phyloP scores from a whole-genome alignment of 352 stramenopile species.

The Phytopythium montanum region DNA sequence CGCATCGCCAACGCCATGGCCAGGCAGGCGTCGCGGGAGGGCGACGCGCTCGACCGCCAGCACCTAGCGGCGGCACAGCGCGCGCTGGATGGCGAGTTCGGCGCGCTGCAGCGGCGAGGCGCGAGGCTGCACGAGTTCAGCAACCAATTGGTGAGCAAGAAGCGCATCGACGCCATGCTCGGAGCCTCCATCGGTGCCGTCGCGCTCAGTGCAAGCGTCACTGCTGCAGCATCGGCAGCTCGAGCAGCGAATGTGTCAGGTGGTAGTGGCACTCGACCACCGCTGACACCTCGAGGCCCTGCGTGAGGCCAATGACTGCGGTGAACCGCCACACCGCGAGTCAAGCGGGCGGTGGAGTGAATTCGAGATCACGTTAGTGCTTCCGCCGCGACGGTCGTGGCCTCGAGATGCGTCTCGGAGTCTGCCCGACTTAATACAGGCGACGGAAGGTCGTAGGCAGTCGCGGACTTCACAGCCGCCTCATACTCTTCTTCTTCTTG shows the following conservation, averaged over 20 bases:
- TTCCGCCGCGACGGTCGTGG: neutral
- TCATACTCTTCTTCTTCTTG: conserved; percentile 10
- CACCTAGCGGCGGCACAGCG: conserved; percentile 26
- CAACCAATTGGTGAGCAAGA: conserved; percentile 62
- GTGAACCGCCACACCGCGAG: neutral
- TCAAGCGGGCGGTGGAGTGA: conserved; percentile 1
- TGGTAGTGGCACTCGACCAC: neutral
- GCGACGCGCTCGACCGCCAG: conserved; percentile 30
- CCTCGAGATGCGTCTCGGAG: neutral
- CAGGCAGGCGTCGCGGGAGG: conserved; percentile 29
- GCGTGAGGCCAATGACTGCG: neutral
- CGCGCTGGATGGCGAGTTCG: conserved; percentile 37
- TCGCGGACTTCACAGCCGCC: neutral
- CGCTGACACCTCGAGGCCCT: neutral
- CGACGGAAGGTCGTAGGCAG: neutral
- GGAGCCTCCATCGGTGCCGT: neutral
- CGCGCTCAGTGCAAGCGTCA: neutral
- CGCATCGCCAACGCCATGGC: conserved; percentile 37
- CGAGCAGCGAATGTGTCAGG: too few species aligned
- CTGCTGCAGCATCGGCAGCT: neutral
- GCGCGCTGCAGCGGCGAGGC: conserved; percentile 27
- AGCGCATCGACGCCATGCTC: conserved; percentile 32
- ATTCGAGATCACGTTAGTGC: conserved; percentile 8
- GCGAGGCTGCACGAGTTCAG: conserved; percentile 56
- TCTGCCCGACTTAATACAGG: conserved; percentile 1